phyloP scores from a whole-genome alignment of 2,329 filamentous ascomycete genomes.

The Cryphonectria naterciae region DNA sequence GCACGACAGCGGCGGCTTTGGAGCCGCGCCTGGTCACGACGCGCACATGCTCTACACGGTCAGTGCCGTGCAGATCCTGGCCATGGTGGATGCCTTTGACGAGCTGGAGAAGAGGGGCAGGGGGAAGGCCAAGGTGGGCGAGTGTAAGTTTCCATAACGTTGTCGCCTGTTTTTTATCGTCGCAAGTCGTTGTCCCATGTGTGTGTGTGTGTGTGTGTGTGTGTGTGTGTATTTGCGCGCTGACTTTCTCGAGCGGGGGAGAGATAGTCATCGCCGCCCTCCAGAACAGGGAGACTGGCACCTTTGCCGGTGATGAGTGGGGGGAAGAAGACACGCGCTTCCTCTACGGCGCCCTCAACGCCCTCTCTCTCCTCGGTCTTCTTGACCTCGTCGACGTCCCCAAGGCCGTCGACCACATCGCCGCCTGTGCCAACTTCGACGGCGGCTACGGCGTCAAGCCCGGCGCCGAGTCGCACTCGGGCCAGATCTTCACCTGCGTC shows the following conservation, averaged over 20 bases:
- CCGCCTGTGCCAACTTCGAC: constrained; percentile 88
- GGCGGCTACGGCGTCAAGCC: constrained; percentile 90
- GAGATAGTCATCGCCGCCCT: constrained; percentile 73
- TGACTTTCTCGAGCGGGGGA: too few species aligned
- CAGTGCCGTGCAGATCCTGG: constrained; percentile 91
- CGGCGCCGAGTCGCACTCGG: constrained; percentile 91
- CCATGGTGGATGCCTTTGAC: constrained; percentile 81
- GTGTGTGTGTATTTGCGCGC: too few species aligned
- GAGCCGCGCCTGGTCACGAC: constrained; percentile 91
- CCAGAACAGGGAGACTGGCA: constrained; percentile 80
- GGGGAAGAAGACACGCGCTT: constrained; percentile 96
- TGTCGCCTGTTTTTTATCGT: too few species aligned
- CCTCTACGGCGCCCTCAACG: constrained; percentile 87
- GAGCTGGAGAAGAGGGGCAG: constrained; percentile 75
- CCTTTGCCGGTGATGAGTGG: constrained; percentile 94
- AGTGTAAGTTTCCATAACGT: constrained; percentile 64
- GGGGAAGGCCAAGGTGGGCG: constrained; percentile 73
- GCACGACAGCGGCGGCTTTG: constrained; percentile 86
- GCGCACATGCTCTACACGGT: constrained; percentile 96
- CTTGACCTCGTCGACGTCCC: constrained; percentile 76
- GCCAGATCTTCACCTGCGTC: constrained; percentile 94
- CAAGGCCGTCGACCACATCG: constrained; percentile 78
- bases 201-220: too few species aligned
- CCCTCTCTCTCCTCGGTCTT: constrained; percentile 79
- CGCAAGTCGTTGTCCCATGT: too few species aligned